Percentiles rank a stretch among this genome's conserved stretches.
phyloP scores from a whole-genome alignment of 768 basidiomycete genomes.

The Coprinopsis sp. region DNA sequence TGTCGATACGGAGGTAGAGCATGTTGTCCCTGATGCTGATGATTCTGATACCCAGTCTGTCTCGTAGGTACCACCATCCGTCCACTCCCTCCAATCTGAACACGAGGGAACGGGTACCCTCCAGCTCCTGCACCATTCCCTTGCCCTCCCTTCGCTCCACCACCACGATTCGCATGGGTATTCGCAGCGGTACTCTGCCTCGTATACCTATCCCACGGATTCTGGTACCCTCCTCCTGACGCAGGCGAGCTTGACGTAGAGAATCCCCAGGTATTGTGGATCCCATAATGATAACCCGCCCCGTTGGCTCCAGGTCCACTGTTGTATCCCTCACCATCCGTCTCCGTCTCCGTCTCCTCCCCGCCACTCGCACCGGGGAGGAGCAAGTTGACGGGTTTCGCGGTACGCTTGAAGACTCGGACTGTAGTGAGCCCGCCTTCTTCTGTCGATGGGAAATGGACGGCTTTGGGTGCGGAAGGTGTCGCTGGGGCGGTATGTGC shows the following conservation, averaged over 20 bases:
- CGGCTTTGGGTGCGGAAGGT: conserved; percentile 63
- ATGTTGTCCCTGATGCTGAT: too few relatives aligned
- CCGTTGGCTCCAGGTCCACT: conserved; percentile 1
- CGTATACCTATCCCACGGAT: conserved; percentile 11
- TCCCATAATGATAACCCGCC: conserved; percentile 1
- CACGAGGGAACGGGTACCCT: conserved; percentile 20
- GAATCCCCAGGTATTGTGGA: background rate
- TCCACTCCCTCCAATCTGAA: conserved; percentile 6
- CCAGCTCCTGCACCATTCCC: conserved; percentile 3
- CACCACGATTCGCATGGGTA: background rate
- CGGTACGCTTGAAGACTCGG: conserved; percentile 59
- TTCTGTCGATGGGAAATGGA: conserved; percentile 77
- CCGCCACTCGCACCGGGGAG: conserved; percentile 20
- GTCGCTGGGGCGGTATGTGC: conserved; percentile 54
- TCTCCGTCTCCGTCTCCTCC: conserved; percentile 41
- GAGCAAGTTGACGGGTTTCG: conserved; percentile 58
- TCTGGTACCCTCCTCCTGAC: conserved; percentile 7
- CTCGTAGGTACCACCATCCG: too few relatives aligned
- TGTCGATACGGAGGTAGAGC: too few relatives aligned
- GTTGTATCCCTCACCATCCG: conserved; percentile 25
- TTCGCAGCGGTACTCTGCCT: too few relatives aligned
- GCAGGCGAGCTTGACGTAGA: too few relatives aligned
- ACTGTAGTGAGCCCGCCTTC: conserved; percentile 59
- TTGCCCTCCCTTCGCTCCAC: background rate
- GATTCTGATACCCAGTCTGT: too few relatives aligned